These are phyloP conservation scores for Lathyrus sativus DNA, from an alignment of 306 rosid species.

Conservation along the genomic window DNA sequence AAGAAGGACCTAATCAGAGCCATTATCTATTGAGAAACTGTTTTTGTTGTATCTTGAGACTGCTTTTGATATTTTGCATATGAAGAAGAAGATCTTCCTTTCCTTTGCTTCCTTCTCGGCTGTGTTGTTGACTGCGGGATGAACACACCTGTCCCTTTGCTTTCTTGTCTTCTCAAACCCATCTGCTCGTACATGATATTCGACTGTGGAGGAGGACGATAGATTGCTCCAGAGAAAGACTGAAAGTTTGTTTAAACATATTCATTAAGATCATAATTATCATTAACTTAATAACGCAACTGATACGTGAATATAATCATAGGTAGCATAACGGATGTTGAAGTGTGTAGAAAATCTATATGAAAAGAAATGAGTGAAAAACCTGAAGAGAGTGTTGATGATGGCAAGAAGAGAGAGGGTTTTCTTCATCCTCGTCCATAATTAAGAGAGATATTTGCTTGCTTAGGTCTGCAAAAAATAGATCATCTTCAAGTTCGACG, in stretches of 20 bases:
- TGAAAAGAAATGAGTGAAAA: background rate
- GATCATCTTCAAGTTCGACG: conserved; percentile 71
- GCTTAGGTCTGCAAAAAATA: conserved; percentile 75
- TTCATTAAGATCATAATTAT: background rate
- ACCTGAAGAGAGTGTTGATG: no score
- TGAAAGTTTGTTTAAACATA: conserved; percentile 34
- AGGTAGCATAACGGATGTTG: no score
- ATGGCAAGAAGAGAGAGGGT: conserved; percentile 31
- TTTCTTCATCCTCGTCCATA: conserved; percentile 87
- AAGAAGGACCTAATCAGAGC: background rate
- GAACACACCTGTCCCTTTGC: conserved; percentile 92
- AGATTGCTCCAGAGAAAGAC: conserved; percentile 51
- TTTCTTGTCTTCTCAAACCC: conserved; percentile 46
- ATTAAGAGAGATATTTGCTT: conserved; percentile 77
- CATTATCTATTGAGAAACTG: conserved; percentile 53
- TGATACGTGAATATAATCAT: no score
- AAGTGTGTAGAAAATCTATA: no score
- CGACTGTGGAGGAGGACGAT: conserved; percentile 53
- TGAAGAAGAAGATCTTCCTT: conserved; percentile 53
- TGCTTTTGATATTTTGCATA: conserved; percentile 57
- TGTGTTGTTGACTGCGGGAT: conserved; percentile 65
- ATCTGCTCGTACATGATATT: conserved; percentile 39
- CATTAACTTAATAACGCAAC: background rate
- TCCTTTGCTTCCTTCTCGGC: conserved; percentile 64
- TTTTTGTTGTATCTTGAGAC: conserved; percentile 41